phyloP scores from a whole-genome alignment of 2,329 filamentous ascomycete species.

The Cryphonectria carpinicola region DNA sequence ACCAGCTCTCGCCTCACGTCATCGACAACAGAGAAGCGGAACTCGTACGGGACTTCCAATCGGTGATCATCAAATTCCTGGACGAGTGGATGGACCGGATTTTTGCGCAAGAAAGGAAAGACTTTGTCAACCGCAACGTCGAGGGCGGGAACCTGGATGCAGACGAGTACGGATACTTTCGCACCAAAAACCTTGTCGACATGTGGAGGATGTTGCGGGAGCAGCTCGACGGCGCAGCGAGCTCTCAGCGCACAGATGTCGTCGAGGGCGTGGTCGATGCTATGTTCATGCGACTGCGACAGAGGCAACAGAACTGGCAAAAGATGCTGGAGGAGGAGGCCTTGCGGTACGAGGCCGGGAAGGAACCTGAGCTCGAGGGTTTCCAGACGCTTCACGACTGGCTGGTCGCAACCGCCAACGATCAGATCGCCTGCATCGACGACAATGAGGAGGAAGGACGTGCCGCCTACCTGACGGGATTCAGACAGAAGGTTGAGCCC shows the following conservation, averaged over 20 bases:
- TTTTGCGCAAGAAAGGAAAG: slow-evolving; percentile 77
- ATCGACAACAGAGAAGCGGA: slow-evolving; percentile 90
- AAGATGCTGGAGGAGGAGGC: slow-evolving; percentile 86
- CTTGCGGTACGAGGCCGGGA: slow-evolving; percentile 67
- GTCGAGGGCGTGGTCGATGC: slow-evolving; percentile 94
- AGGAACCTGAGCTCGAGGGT: slow-evolving; percentile 60
- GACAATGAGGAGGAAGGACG: slow-evolving; percentile 79
- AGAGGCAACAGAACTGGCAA: slow-evolving; percentile 85
- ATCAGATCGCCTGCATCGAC: slow-evolving; percentile 98
- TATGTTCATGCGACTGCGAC: slow-evolving; percentile 87
- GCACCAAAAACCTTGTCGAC: slow-evolving; percentile 88
- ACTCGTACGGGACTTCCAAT: slow-evolving; percentile 89
- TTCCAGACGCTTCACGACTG: slow-evolving; percentile 89
- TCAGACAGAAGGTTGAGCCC: slow-evolving; percentile 80
- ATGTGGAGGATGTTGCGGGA: slow-evolving; percentile 98
- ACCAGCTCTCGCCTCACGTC: slow-evolving; percentile 81
- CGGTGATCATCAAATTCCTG: slow-evolving; percentile 92
- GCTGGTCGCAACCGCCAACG: slow-evolving; percentile 95
- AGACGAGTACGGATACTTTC: slow-evolving; percentile 87
- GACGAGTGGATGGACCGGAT: slow-evolving; percentile 99
- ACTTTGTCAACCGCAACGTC: slow-evolving; percentile 76
- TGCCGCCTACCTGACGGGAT: slow-evolving; percentile 82
- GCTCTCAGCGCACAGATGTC: slow-evolving; percentile 85
- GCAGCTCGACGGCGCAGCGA: slow-evolving; percentile 82
- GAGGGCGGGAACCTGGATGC: slow-evolving; percentile 78